Conservation (phyloP, 352 stramenopile species). For the Globisporangium carolinianum region DNA sequence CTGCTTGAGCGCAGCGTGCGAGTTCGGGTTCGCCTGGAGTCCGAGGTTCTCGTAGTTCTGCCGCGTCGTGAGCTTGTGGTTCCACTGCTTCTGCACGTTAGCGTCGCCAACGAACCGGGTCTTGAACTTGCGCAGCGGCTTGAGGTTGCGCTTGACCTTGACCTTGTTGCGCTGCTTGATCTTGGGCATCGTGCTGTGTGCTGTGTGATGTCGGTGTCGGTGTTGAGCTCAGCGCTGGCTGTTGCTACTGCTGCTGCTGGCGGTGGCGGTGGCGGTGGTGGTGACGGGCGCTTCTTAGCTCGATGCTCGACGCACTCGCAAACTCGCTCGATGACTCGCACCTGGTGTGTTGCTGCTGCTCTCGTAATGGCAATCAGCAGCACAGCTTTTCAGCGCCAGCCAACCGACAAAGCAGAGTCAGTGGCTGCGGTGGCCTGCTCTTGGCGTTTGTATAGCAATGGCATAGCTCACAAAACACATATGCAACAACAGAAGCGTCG, state of each 20-base stretch:
- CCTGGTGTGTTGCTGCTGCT: too few relatives aligned
- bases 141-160: conserved; percentile 58
- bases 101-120: conserved; percentile 65
- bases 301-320: too few relatives aligned
- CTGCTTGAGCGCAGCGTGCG: conserved; percentile 34
- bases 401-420: too few relatives aligned
- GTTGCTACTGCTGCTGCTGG: background rate
- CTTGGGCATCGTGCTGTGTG: conserved; percentile 25
- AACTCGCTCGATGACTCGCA: too few relatives aligned
- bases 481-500: too few relatives aligned
- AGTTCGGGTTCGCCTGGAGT: conserved; percentile 63
- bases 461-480: too few relatives aligned
- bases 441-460: too few relatives aligned
- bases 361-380: too few relatives aligned
- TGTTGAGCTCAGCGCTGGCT: background rate
- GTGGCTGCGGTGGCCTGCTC: too few relatives aligned
- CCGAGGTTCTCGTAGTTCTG: conserved; percentile 80
- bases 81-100: conserved; percentile 63
- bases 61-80: conserved; percentile 71
- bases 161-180: conserved; percentile 68
- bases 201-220: background rate
- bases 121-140: conserved; percentile 72
- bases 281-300: too few relatives aligned
- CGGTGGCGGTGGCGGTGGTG: too few relatives aligned
- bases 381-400: too few relatives aligned